Base-by-base conservation (phyloP, 176 grass and related monocot genomes). In the Leersia perrieri region DNA sequence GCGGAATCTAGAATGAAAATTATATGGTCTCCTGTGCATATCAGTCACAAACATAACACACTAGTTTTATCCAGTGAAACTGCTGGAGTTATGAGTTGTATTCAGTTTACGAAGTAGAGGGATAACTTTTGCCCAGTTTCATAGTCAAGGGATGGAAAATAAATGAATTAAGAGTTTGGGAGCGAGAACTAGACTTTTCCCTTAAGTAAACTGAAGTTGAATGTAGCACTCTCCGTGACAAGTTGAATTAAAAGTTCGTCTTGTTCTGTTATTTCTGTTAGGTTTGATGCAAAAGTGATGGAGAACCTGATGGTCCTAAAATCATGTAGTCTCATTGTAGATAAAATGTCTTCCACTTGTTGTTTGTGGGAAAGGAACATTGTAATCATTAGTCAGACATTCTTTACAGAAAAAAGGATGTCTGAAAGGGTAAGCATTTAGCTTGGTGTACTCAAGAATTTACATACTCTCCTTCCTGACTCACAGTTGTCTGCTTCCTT, bases 161-260 rank as follows among this genome's bases (percentile, higher is more conserved):
- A 49, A 20, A 20, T 1, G 16, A 49, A 20, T 5, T 16, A 49
- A 20, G 45, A 49, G 16, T 49, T 20, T 49, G 20, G 45, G 45
- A 16, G 20, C 2, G 45, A 49, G 45, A 11, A 41, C 9, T 11
- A 41, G 39, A 11, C 39, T 41, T 41, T 41, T 41, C 10, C 7
- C 16, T 49, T 49, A 18, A 5, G 16, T 13, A 49, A 49, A 49
- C 42, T 32, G 35, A 53, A 88, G n/a, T 64, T 84, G 76, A 84
- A 39, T 80, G 77, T 88, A 63, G 16, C 32, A 75, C 42, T 47
- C n/a, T n/a, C n/a, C n/a, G n/a, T n/a, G n/a, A n/a, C n/a, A n/a
- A n/a, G n/a, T n/a, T n/a, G n/a, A n/a, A 47, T 47, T 47, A n/a
- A n/a, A n/a, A n/a, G 42, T 84, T 31, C 80, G 38, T 41, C 14